Conservation (phyloP, 1,284 basidiomycete species). For the Ganoderma leucocontextum region DNA sequence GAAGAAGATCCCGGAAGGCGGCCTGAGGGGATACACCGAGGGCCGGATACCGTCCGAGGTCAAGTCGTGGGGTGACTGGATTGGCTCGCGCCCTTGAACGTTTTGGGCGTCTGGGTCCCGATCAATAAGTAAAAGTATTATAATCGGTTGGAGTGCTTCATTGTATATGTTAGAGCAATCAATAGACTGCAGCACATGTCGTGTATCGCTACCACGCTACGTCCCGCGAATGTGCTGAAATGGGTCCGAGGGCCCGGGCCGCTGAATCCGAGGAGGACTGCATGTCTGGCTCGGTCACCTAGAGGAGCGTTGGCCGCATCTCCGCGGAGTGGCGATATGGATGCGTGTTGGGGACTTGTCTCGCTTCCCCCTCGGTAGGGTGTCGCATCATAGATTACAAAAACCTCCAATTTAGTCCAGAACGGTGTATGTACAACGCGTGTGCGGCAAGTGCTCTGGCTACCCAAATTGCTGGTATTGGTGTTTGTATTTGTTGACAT, state of each 20-base stretch:
- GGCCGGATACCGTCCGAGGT: constrained; percentile 95
- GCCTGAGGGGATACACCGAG: constrained; percentile 85
- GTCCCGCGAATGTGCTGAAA: too few relatives aligned
- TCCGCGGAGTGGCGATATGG: neutral
- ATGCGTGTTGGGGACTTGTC: neutral
- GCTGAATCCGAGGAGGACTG: neutral
- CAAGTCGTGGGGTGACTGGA: constrained; percentile 89
- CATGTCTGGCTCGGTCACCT: neutral
- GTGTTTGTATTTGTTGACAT: neutral
- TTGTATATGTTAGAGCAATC: constrained; percentile 30
- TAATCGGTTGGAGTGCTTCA: constrained; percentile 27
- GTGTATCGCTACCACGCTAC: neutral
- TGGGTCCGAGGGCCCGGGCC: neutral
- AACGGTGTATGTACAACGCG: neutral
- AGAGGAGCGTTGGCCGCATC: neutral
- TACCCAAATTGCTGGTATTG: neutral
- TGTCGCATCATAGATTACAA: neutral
- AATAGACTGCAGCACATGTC: constrained; percentile 16
- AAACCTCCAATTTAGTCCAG: neutral
- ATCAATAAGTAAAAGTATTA: constrained; percentile 32
- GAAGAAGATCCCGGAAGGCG: constrained; percentile 88
- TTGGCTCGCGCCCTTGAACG: constrained; percentile 69
- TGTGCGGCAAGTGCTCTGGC: neutral
- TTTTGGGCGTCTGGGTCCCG: neutral
- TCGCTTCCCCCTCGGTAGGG: neutral